Evolutionary conservation across 805 yeast species (phyloP), one percentile per base, ranked within the genome.

Genomic region (Candida ovalis): DNA sequence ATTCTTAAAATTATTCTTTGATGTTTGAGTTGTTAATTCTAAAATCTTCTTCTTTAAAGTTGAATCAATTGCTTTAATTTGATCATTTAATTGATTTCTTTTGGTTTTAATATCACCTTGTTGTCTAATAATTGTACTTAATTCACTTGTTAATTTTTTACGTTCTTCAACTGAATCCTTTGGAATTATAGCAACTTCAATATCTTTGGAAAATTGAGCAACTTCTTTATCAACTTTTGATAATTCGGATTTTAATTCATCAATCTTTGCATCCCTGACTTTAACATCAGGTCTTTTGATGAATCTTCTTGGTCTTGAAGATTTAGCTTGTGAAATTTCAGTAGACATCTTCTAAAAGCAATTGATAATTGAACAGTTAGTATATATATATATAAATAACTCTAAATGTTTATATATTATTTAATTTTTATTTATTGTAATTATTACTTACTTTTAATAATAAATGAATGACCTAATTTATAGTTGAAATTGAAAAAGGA

Each of bases 261-360:
- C 77, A 52, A 85, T 62, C 55, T 77, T 74, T 52, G 74, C 77
- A 64, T 86, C 86, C 68, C 83, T 75, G 47, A 73, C 81, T 51
- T 76, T 70, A 59, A 75, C 79, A 67, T 87, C 94, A 42, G 95
- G 95, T 62, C 85, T 81, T 68, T 86, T 86, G 68, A 84, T 77
- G 66, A 75, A 81, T 52, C 75, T 76, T 69, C 79, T 76, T 39
- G 56, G 56, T 45, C 58, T 57, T 42, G 61, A 64, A 13, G 55
- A 51, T 45, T 56, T 58, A 38, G 56, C 44, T 44, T 59, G 64
- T 19, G 37, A 24, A 28, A 42, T 46, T 21, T 57, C 61, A 45
- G 47, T 48, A 23, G 59, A 56, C 57, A 56, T 53, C 42, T 45
- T 43, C 5, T 30, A 23, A 12, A 23, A 22, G 28, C n/a, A 8